These are phyloP conservation scores for Wakefieldia striispora DNA, from an alignment of 768 basidiomycete genomes.

Conservation along the genomic window DNA sequence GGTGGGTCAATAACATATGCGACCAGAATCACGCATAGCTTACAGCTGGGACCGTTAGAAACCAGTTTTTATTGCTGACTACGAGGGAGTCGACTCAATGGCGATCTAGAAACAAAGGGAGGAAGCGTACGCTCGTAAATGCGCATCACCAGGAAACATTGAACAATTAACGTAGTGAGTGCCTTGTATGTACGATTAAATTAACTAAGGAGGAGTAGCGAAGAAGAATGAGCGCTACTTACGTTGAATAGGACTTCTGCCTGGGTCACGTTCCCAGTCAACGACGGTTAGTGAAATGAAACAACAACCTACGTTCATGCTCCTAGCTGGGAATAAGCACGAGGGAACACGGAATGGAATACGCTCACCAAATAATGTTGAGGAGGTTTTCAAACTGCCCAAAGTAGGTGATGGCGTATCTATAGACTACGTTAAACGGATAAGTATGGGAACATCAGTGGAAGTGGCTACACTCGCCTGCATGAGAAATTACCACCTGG, in stretches of 20 bases:
- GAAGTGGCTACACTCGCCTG: no score
- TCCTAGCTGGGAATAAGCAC: conserved; percentile 15
- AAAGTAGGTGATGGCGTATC: conserved; percentile 39
- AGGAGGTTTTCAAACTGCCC: conserved; percentile 27
- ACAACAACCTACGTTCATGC: conserved; percentile 16
- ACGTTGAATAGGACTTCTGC: conserved; percentile 53
- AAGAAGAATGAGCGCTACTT: background rate
- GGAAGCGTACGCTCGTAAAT: conserved; percentile 44
- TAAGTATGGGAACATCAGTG: no score
- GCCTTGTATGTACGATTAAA: conserved; percentile 16
- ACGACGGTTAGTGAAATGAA: no score
- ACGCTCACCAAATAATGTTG: conserved; percentile 45
- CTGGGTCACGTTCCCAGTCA: conserved; percentile 28
- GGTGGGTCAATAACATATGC: background rate
- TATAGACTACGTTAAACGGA: no score
- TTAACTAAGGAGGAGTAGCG: background rate
- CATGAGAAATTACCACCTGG: no score
- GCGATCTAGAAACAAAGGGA: background rate
- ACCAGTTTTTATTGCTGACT: conserved; percentile 50
- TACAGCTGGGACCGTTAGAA: conserved; percentile 34
- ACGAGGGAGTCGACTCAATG: conserved; percentile 13
- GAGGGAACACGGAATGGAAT: background rate
- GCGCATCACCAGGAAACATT: conserved; percentile 51
- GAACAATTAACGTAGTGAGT: conserved; percentile 51
- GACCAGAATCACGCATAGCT: background rate